These are phyloP conservation scores for Picochlorum sp. DNA, from an alignment of 139 green algal species.

Conservation along the genomic window DNA sequence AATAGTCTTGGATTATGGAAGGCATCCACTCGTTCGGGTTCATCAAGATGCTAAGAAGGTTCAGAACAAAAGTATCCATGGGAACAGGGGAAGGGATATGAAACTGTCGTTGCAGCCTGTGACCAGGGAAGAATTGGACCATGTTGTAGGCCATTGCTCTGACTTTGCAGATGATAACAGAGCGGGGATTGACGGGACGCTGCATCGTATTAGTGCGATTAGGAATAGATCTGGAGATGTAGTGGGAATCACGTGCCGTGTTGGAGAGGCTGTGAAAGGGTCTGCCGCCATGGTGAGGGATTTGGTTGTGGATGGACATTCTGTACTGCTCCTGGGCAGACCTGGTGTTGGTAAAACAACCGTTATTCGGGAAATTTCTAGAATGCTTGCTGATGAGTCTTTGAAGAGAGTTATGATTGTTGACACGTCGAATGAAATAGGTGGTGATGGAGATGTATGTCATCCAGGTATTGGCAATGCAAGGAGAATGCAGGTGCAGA, in stretches of 20 bases:
- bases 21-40: conserved; percentile 8
- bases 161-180: conserved; percentile 28
- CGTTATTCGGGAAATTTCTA: conserved; percentile 61
- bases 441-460: conserved; percentile 72
- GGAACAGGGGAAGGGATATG: not conserved
- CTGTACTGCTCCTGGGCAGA: conserved; percentile 14
- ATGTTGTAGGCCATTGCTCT: not conserved
- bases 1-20: conserved; percentile 11
- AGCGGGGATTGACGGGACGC: conserved; percentile 84
- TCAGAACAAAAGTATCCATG: not conserved
- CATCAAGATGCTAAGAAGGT: not conserved
- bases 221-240: conserved; percentile 54
- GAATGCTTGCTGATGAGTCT: conserved; percentile 47
- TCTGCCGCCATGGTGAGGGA: conserved; percentile 41
- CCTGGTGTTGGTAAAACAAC: conserved; percentile 82
- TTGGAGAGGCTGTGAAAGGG: conserved; percentile 56
- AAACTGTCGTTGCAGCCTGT: not conserved
- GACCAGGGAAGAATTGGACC: conserved; percentile 1
- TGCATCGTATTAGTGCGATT: conserved; percentile 89
- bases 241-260: conserved; percentile 68
- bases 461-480: conserved; percentile 55
- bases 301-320: conserved; percentile 23
- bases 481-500: conserved; percentile 50
- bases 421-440: conserved; percentile 94
- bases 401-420: conserved; percentile 67